These are phyloP conservation scores for Phytopythium litorale DNA, from an alignment of 352 stramenopile genomes.

Conservation along the genomic window DNA sequence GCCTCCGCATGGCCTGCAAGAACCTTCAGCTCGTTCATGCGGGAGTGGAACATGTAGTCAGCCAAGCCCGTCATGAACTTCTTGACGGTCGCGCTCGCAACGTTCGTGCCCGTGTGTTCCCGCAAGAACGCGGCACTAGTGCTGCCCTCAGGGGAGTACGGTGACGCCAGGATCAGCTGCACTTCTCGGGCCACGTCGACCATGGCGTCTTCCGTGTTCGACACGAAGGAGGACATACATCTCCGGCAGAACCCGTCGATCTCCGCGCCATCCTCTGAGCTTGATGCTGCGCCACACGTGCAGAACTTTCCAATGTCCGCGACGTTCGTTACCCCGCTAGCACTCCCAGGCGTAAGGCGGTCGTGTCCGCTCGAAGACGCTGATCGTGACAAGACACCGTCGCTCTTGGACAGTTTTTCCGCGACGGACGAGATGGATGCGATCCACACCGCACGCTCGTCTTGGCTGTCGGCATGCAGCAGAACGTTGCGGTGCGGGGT, in stretches of 20 bases:
- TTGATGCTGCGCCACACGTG: slow-evolving; percentile 41
- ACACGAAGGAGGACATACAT: slow-evolving; percentile 80
- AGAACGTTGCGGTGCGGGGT: slow-evolving; percentile 55
- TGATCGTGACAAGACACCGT: background rate
- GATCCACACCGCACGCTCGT: slow-evolving; percentile 79
- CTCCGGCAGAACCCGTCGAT: slow-evolving; percentile 53
- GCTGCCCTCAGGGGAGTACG: slow-evolving; percentile 80
- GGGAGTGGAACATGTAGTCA: slow-evolving; percentile 79
- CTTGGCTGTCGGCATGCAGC: slow-evolving; percentile 82
- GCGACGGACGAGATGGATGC: slow-evolving; percentile 63
- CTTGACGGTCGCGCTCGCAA: slow-evolving; percentile 50
- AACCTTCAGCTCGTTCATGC: slow-evolving; percentile 70
- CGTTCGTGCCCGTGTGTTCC: slow-evolving; percentile 40
- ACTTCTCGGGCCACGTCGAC: slow-evolving; percentile 75
- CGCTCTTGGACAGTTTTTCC: slow-evolving; percentile 18
- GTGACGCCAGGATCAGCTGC: slow-evolving; percentile 76
- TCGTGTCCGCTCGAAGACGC: background rate
- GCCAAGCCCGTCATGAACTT: slow-evolving; percentile 78
- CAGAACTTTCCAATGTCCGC: slow-evolving; percentile 49
- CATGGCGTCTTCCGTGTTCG: slow-evolving; percentile 69
- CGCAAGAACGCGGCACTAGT: slow-evolving; percentile 73
- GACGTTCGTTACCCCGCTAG: background rate
- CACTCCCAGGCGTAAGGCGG: background rate
- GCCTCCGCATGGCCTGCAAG: slow-evolving; percentile 44
- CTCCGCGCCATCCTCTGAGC: slow-evolving; percentile 18